Conservation (phyloP, 2,329 filamentous ascomycete species). For the Clarireedia sp. region DNA sequence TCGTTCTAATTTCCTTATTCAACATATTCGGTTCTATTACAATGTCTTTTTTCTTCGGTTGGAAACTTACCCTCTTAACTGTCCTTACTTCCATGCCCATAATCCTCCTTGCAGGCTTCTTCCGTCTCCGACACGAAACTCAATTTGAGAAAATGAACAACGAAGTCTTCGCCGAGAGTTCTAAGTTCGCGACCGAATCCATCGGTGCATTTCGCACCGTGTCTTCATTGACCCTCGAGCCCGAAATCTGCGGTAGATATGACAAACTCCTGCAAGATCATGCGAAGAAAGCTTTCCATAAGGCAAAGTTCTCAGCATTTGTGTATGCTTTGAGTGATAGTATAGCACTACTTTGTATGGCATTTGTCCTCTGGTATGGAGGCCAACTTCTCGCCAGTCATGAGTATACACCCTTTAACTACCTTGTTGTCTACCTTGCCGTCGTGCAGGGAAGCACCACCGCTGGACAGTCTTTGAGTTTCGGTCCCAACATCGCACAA, state of each 20-base stretch:
- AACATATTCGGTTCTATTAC: slow-evolving; percentile 56
- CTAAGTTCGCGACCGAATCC: slow-evolving; percentile 55
- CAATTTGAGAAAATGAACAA: slow-evolving; percentile 50
- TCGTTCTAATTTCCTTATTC: slow-evolving; percentile 57
- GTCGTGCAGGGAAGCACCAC: slow-evolving; percentile 45
- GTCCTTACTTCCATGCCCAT: slow-evolving; percentile 50
- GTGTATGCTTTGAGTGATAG: slow-evolving; percentile 48
- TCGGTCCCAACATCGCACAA: slow-evolving; percentile 48
- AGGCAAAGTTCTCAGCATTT: slow-evolving; percentile 40
- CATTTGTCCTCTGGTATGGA: slow-evolving; percentile 44
- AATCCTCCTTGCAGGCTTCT: slow-evolving; percentile 37
- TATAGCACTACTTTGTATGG: slow-evolving; percentile 49
- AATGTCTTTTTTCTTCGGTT: slow-evolving; percentile 65
- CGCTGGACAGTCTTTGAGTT: slow-evolving; percentile 45
- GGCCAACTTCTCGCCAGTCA: slow-evolving; percentile 5
- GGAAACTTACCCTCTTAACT: slow-evolving; percentile 66
- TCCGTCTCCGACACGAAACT: slow-evolving; percentile 44
- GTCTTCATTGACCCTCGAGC: slow-evolving; percentile 52
- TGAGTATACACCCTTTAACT: slow-evolving; percentile 38
- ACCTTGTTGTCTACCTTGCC: slow-evolving; percentile 47
- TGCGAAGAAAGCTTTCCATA: slow-evolving; percentile 39
- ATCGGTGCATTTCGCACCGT: slow-evolving; percentile 58
- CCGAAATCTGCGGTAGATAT: slow-evolving; percentile 45
- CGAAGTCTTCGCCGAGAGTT: slow-evolving; percentile 50
- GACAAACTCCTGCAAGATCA: slow-evolving; percentile 39